phyloP scores from a whole-genome alignment of 257 asterid genomes.

The Penstemon davidsonii region DNA sequence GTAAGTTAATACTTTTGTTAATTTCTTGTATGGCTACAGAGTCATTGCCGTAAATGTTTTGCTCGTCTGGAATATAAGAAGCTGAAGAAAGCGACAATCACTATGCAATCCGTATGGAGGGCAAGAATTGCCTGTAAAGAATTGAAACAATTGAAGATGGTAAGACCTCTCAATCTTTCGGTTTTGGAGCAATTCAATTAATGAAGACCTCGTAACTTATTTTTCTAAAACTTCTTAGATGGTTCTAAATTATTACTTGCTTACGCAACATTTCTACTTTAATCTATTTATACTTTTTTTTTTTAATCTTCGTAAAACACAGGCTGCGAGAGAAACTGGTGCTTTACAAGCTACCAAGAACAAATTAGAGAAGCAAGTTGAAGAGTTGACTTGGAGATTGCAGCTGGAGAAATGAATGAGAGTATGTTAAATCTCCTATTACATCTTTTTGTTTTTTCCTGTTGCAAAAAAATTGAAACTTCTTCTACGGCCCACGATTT shows the following conservation, averaged over 20 bases:
- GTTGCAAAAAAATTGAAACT: slow-evolving; percentile 1
- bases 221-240: neutral
- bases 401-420: slow-evolving; percentile 99
- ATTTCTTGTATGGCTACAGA: too few species aligned
- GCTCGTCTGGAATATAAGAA: too few species aligned
- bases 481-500: neutral
- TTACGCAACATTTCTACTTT: neutral
- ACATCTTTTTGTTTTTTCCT: slow-evolving; percentile 11
- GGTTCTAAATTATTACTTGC: neutral
- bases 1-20: too few species aligned
- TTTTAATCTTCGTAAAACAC: slow-evolving; percentile 22
- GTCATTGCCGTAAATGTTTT: too few species aligned
- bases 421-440: slow-evolving; percentile 43
- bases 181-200: slow-evolving; percentile 26
- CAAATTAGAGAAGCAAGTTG: slow-evolving; percentile 98
- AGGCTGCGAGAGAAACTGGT: slow-evolving; percentile 99
- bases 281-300: neutral
- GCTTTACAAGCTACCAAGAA: slow-evolving; percentile 99
- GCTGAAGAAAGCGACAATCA: too few species aligned
- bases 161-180: slow-evolving; percentile 1
- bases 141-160: too few species aligned
- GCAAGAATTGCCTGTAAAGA: too few species aligned
- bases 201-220: slow-evolving; percentile 5
- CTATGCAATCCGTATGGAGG: too few species aligned
- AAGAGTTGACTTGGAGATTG: slow-evolving; percentile 96